Evolutionary conservation across 495 filamentous ascomycete genomes (phyloP).

Genomic region (Cladorrhinum samala): DNA sequence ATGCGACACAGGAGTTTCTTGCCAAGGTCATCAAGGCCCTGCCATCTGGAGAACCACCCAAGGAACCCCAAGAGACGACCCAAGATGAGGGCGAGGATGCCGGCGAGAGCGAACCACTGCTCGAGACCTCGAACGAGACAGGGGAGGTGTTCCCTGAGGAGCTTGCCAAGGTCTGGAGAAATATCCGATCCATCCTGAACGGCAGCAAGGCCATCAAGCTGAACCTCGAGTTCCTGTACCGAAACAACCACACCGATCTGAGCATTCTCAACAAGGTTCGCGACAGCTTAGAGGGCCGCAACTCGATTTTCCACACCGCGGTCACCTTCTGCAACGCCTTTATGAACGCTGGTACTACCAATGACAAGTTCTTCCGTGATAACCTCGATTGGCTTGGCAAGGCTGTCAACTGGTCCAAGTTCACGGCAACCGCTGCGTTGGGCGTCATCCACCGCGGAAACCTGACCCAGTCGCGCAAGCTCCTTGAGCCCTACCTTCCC

Average conservation of each 20-base stretch:
- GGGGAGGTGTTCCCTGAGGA: conserved; percentile 41
- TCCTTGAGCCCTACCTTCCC: conserved; percentile 92
- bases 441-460: conserved; percentile 97
- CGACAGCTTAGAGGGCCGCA: conserved; percentile 89
- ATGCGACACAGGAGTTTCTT: conserved; percentile 94
- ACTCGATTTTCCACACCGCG: conserved; percentile 96
- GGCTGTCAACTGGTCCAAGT: conserved; percentile 99
- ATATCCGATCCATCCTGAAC: conserved; percentile 78
- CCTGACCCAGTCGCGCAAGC: conserved; percentile 82
- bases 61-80: conserved; percentile 44
- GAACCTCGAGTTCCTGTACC: conserved; percentile 91
- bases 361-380: conserved; percentile 94
- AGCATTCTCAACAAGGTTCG: conserved; percentile 91
- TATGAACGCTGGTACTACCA: conserved; percentile 98
- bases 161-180: conserved; percentile 57
- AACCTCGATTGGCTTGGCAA: conserved; percentile 98
- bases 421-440: conserved; percentile 92
- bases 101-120: conserved; percentile 41
- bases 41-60: conserved; percentile 52
- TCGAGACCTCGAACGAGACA: conserved; percentile 26
- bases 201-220: conserved; percentile 89
- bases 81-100: conserved; percentile 42
- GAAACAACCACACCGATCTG: conserved; percentile 78
- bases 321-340: conserved; percentile 97
- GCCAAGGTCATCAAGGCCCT: conserved; percentile 81